These are phyloP conservation scores for Malus fusca DNA, from an alignment of 306 rosid species.

Conservation along the genomic window DNA sequence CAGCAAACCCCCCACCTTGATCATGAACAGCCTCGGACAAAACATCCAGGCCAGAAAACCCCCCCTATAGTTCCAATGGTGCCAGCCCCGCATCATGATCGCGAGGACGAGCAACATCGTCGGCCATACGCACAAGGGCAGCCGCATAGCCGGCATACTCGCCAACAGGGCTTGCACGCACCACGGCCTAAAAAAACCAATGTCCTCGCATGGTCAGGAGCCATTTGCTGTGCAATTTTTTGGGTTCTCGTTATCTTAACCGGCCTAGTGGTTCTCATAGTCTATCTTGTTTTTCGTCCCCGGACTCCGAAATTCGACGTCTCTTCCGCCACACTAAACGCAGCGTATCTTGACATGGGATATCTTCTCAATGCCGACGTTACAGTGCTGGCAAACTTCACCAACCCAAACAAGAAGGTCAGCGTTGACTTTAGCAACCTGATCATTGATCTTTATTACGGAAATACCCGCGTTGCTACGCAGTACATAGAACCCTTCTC, in stretches of 20 bases:
- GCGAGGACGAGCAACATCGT: neutral
- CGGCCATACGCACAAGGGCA: neutral
- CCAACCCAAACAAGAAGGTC: slow-evolving; percentile 85
- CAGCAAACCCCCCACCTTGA: neutral
- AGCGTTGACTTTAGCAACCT: slow-evolving; percentile 67
- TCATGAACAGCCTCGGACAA: neutral
- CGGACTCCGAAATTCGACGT: slow-evolving; percentile 63
- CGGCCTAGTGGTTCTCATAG: slow-evolving; percentile 65
- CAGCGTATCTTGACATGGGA: slow-evolving; percentile 92
- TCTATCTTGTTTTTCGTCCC: slow-evolving; percentile 78
- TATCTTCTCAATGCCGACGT: slow-evolving; percentile 80
- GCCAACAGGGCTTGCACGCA: neutral
- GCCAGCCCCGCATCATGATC: neutral
- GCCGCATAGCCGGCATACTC: neutral
- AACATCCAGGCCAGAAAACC: neutral
- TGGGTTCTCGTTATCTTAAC: slow-evolving; percentile 75
- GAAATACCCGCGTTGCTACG: slow-evolving; percentile 53
- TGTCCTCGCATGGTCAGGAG: slow-evolving; percentile 44
- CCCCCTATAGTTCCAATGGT: neutral
- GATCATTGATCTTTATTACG: slow-evolving; percentile 52
- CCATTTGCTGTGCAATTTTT: slow-evolving; percentile 58
- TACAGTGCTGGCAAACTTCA: slow-evolving; percentile 71
- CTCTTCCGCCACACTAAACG: slow-evolving; percentile 53
- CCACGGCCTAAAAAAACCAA: slow-evolving; percentile 22
- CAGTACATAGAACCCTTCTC: slow-evolving; percentile 69